Conservation (phyloP, 208 protist species). For the Leishmania tarentolae region DNA sequence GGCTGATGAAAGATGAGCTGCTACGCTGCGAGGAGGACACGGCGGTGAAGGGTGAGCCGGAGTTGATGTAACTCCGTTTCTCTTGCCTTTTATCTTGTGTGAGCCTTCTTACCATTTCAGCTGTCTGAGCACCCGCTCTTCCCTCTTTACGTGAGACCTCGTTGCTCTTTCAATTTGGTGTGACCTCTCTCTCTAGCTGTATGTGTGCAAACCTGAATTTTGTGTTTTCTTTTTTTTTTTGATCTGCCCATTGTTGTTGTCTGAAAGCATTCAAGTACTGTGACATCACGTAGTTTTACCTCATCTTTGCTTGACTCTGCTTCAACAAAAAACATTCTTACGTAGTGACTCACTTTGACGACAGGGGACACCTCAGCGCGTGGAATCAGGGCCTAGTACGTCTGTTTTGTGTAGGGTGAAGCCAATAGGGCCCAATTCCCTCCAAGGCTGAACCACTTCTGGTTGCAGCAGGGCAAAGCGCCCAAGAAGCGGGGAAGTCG, state of each 20-base stretch:
- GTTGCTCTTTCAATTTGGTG: not conserved
- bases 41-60: constrained; percentile 74
- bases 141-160: not conserved
- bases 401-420: not conserved
- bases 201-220: not conserved
- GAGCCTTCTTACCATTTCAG: not conserved
- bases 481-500: not conserved
- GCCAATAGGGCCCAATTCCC: not conserved
- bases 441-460: not conserved
- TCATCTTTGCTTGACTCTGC: not conserved
- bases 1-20: constrained; percentile 77
- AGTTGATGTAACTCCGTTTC: constrained; percentile 64
- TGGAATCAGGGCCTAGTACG: not conserved
- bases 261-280: not conserved
- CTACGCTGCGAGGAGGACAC: constrained; percentile 87
- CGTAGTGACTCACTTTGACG: not conserved
- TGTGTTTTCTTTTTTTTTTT: not conserved
- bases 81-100: no score
- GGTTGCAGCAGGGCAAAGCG: not conserved
- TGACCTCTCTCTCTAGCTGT: not conserved
- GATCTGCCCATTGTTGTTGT: not conserved
- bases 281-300: not conserved
- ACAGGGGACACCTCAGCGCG: not conserved
- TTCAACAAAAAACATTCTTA: not conserved
- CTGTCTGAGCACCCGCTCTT: no score